These are phyloP conservation scores for Globisporangium paddicum DNA, from an alignment of 352 stramenopile genomes.

Conservation along the genomic window DNA sequence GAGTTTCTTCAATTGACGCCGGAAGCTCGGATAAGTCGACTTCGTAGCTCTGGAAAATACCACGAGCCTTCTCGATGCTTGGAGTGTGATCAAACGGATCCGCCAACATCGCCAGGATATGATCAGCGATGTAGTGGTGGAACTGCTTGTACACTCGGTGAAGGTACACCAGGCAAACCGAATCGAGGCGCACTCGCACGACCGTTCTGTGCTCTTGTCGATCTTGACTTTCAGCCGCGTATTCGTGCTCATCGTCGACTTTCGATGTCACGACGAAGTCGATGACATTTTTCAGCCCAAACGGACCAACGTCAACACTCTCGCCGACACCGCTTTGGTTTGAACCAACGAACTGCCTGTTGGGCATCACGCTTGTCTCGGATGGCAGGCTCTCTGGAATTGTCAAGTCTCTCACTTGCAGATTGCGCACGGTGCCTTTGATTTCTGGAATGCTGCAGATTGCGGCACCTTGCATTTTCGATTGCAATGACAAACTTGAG, in stretches of 20 bases:
- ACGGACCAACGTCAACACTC: constrained; percentile 31
- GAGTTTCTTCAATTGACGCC: constrained; percentile 27
- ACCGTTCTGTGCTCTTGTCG: constrained; percentile 15
- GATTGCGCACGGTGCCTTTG: constrained; percentile 64
- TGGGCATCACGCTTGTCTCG: constrained; percentile 34
- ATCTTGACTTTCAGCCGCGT: constrained; percentile 4
- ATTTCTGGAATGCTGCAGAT: constrained; percentile 18
- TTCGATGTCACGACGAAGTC: constrained; percentile 43
- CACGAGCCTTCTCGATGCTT: constrained; percentile 23
- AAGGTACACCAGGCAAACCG: constrained; percentile 76
- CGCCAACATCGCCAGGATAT: constrained; percentile 27
- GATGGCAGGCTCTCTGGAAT: constrained; percentile 29
- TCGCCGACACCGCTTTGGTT: constrained; percentile 40
- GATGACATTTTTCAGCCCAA: constrained; percentile 62
- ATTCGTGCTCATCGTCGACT: not conserved
- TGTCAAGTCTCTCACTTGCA: constrained; percentile 68
- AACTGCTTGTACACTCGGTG: constrained; percentile 88
- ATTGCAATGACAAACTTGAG: constrained; percentile 14
- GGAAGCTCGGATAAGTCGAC: constrained; percentile 34
- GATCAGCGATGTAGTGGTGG: constrained; percentile 66
- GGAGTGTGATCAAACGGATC: constrained; percentile 25
- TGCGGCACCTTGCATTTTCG: not conserved
- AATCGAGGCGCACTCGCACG: constrained; percentile 64
- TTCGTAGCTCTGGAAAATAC: constrained; percentile 28
- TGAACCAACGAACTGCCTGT: constrained; percentile 69